Conservation (phyloP, 1,139 yeast genomes). For the Candida dubliniensis region DNA sequence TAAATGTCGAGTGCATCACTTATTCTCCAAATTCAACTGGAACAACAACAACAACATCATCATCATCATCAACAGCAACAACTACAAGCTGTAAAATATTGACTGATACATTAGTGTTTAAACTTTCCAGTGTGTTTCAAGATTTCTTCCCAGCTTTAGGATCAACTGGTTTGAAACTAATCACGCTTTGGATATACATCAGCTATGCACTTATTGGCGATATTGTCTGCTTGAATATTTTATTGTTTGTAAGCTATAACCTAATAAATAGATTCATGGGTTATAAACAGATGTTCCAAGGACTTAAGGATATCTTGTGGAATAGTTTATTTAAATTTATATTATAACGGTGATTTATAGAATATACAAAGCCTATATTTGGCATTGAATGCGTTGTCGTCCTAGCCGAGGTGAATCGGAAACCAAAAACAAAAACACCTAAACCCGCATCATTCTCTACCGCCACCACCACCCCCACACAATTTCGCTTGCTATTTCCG, state of each 20-base stretch:
- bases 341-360: constrained; percentile 2
- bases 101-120: constrained; percentile 27
- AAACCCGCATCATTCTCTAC: no score
- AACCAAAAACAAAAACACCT: no score
- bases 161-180: constrained; percentile 14
- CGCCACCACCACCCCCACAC: no score
- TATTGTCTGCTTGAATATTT: constrained; percentile 29
- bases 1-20: constrained; percentile 9
- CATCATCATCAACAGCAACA: not conserved
- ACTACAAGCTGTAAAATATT: constrained; percentile 10
- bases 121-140: constrained; percentile 25
- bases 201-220: constrained; percentile 32
- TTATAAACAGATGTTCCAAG: constrained; percentile 11
- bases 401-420: no score
- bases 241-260: constrained; percentile 14
- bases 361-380: no score
- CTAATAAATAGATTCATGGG: constrained; percentile 9
- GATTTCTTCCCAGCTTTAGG: constrained; percentile 16
- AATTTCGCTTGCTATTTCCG: no score
- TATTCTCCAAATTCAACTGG: not conserved
- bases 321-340: constrained; percentile 9
- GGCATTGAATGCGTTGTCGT: no score
- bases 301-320: constrained; percentile 10
- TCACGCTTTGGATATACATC: constrained; percentile 28
- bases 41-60: not conserved